Percentiles rank a stretch among this genome's conserved stretches.
phyloP scores from a whole-genome alignment of 2,329 filamentous ascomycete species.

The Calonectria leucothoes region DNA sequence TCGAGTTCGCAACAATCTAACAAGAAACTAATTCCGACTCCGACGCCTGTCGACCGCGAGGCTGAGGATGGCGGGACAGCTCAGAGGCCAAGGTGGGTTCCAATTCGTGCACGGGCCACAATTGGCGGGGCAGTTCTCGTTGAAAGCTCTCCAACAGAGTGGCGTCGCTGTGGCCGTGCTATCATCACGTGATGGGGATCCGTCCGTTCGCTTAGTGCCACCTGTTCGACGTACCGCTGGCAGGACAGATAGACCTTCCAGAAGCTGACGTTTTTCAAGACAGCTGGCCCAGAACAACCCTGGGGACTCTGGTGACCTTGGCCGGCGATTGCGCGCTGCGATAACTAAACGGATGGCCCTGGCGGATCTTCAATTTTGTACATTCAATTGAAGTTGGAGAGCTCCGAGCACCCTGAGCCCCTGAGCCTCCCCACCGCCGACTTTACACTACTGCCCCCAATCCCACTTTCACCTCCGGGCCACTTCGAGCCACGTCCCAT shows the following conservation, averaged over 20 bases:
- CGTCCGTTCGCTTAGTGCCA: constrained; percentile 51
- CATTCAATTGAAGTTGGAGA: constrained; percentile 38
- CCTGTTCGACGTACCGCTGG: constrained; percentile 50
- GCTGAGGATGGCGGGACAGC: constrained; percentile 40
- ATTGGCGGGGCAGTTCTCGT: constrained; percentile 38
- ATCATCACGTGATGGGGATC: constrained; percentile 46
- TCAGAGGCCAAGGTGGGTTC: constrained; percentile 20
- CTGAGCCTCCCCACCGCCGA: constrained; percentile 50
- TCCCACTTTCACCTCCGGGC: constrained; percentile 36
- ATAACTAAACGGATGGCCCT: constrained; percentile 45
- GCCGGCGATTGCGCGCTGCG: constrained; percentile 44
- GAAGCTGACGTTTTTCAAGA: constrained; percentile 45
- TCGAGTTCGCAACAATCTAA: constrained; percentile 9
- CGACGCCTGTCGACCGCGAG: constrained; percentile 29
- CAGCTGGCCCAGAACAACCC: constrained; percentile 43
- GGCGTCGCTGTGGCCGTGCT: constrained; percentile 25
- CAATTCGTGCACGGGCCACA: constrained; percentile 31
- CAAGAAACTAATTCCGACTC: constrained; percentile 14
- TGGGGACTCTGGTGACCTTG: constrained; percentile 43
- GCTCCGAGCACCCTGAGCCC: constrained; percentile 37
- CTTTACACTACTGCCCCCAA: constrained; percentile 39
- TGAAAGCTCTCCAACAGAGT: not conserved
- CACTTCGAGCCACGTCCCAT: constrained; percentile 44
- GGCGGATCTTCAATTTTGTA: constrained; percentile 38
- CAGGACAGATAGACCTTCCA: constrained; percentile 54